Evolutionary conservation across 2,329 filamentous ascomycete genomes (phyloP).

Genomic region (Ophidiomyces ophidiicola): DNA sequence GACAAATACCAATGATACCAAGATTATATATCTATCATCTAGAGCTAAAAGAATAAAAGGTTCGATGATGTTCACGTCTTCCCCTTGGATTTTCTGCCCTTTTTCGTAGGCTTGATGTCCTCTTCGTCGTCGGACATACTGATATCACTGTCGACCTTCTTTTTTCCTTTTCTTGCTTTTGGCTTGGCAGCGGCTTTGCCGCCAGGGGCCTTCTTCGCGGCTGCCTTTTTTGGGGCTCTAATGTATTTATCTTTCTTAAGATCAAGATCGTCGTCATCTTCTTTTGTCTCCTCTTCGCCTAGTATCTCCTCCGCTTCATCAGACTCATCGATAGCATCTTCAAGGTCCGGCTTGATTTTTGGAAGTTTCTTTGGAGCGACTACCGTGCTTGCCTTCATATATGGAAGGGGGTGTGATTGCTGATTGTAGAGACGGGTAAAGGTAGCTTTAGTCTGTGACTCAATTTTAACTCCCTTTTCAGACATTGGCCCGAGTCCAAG

Average conservation of each 20-base stretch:
- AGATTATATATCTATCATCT: neutral
- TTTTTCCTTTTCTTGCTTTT: conserved; percentile 26
- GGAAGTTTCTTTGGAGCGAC: conserved; percentile 57
- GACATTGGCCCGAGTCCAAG: conserved; percentile 77
- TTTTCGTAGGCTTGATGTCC: conserved; percentile 42
- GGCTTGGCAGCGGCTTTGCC: conserved; percentile 16
- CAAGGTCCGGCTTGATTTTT: conserved; percentile 76
- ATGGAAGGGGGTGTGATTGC: conserved; percentile 77
- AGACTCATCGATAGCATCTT: conserved; percentile 90
- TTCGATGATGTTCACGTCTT: conserved; percentile 7
- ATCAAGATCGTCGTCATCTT: conserved; percentile 63
- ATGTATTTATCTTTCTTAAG: conserved; percentile 94
- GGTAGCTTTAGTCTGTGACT: conserved; percentile 70
- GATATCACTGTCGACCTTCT: conserved; percentile 25
- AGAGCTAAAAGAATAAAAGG: neutral
- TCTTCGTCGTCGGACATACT: conserved; percentile 38
- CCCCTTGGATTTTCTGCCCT: conserved; percentile 11
- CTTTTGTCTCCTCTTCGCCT: conserved; percentile 42
- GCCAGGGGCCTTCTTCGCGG: conserved; percentile 37
- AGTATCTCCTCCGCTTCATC: conserved; percentile 58
- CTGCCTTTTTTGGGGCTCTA: conserved; percentile 66
- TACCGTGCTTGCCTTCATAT: conserved; percentile 82
- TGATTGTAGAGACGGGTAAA: conserved; percentile 89
- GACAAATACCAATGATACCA: too few species aligned
- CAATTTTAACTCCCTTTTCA: conserved; percentile 62